Base-by-base conservation (phyloP, 768 basidiomycete species). In the Leccinum obscurum region DNA sequence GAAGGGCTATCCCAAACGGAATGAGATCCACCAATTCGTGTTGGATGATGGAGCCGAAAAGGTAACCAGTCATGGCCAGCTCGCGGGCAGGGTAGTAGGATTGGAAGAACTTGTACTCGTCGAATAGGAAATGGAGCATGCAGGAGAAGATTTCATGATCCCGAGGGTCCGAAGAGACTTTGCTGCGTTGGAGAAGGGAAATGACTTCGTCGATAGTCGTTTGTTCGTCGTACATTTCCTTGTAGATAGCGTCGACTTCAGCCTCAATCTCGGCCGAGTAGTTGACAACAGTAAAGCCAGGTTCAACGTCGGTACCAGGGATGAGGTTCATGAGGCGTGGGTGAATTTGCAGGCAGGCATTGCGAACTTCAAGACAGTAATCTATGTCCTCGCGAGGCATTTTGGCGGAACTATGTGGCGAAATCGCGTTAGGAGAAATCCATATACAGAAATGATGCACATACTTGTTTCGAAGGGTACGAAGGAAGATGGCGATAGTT, bases 41-140 rank as follows among this genome's bases (percentile, higher is more conserved):
- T 65, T 97, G 92, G 65, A 99, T 97, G 68, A 99, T 84, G 32
- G 94, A 95, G 35, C 97, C 97, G 64, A 98, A 98, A 30, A 99
- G 84, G 70, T 93, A 90, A 52, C 92, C 97, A 7, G 97, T 98
- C 87, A 98, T 94, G 55, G 88, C 87, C 51, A 98, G 83, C 77
- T 98, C 95, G 64, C 95, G 90, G 41, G 91, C 82, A 26, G 97
- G 97, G 69, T 94, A 94, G 76, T 90, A 97, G 44, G 91, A 90
- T 71, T 96, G 93, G 85, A 98, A 97, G 81, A 98, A 99, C 70
- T 95, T 95, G 86, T 97, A 97, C 77, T 99, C 97, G 85, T 98
- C 97, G 77, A 99, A 98, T 49, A 99, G 85, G 81, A 97, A 96
- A 78, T 98, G 95, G 54, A 99, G 88, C 88, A 97, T 97, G 85